Conservation (phyloP, 1,284 basidiomycete species). For the Trametes hirsuta region DNA sequence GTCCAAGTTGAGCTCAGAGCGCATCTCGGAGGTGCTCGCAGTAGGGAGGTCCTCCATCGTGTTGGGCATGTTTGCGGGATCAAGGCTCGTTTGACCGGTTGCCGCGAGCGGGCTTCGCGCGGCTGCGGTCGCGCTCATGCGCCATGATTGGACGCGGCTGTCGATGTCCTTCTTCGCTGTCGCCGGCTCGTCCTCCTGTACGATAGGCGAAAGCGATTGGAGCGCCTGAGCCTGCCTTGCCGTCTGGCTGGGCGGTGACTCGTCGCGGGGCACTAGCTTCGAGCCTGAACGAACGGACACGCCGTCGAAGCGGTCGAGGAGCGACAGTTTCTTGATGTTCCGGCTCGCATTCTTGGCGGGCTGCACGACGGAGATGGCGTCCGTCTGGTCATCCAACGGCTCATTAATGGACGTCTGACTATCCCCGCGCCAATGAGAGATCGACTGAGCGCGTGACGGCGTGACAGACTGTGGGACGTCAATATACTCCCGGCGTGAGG, state of each 20-base stretch:
- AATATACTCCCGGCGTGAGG: constrained; percentile 47
- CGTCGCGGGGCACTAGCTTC: constrained; percentile 27
- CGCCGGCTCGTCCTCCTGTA: constrained; percentile 61
- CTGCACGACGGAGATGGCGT: constrained; percentile 32
- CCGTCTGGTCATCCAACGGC: constrained; percentile 43
- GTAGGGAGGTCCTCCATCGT: constrained; percentile 40
- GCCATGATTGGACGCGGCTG: constrained; percentile 65
- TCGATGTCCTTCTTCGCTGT: constrained; percentile 52
- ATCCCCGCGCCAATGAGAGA: constrained; percentile 55
- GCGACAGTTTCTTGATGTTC: constrained; percentile 66
- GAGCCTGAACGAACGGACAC: constrained; percentile 41
- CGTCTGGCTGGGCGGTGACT: constrained; percentile 33
- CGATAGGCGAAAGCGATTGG: constrained; percentile 56
- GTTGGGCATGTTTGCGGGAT: constrained; percentile 58
- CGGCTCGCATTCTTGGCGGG: constrained; percentile 42
- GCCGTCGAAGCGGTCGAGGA: constrained; percentile 63
- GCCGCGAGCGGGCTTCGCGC: constrained; percentile 52
- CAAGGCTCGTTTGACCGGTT: constrained; percentile 55
- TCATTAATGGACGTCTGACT: constrained; percentile 58
- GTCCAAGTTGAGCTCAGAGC: constrained; percentile 53
- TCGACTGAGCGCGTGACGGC: constrained; percentile 44
- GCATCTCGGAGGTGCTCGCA: constrained; percentile 38
- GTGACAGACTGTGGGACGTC: constrained; percentile 47
- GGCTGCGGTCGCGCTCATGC: constrained; percentile 50
- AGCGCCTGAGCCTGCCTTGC: constrained; percentile 28